These are phyloP conservation scores for Lophium mytilinum DNA, from an alignment of 495 filamentous ascomycete species.

Conservation along the genomic window DNA sequence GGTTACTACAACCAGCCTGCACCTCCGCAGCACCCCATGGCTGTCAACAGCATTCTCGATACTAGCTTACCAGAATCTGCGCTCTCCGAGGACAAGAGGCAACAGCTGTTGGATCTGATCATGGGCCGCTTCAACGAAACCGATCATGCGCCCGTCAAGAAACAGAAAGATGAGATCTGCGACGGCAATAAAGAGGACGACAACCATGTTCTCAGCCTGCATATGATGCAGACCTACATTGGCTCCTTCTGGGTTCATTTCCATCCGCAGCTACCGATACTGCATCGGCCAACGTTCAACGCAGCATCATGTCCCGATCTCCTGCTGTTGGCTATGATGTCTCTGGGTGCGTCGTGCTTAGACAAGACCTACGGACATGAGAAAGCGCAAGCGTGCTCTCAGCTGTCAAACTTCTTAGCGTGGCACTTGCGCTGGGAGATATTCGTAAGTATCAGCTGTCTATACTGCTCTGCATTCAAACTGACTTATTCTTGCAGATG, in stretches of 20 bases:
- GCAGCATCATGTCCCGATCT: constrained; percentile 78
- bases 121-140: constrained; percentile 73
- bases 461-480: too few relatives aligned
- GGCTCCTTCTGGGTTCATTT: constrained; percentile 92
- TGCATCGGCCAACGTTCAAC: constrained; percentile 89
- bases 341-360: constrained; percentile 82
- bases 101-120: constrained; percentile 80
- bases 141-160: constrained; percentile 62
- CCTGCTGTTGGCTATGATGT: constrained; percentile 86
- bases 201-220: constrained; percentile 71
- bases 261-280: constrained; percentile 86
- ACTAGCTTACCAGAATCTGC: constrained; percentile 64
- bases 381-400: constrained; percentile 61
- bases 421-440: constrained; percentile 90
- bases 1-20: constrained; percentile 25
- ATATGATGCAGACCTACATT: constrained; percentile 94
- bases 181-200: constrained; percentile 68
- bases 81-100: constrained; percentile 80
- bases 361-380: constrained; percentile 70
- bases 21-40: constrained; percentile 68
- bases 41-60: constrained; percentile 83
- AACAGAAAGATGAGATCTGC: constrained; percentile 68
- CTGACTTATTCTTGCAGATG: constrained; percentile 33
- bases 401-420: constrained; percentile 77
- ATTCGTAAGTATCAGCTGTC: constrained; percentile 38